Evolutionary conservation across 148 eudicot genomes (phyloP).

Genomic region (Persicaria maculosa): DNA sequence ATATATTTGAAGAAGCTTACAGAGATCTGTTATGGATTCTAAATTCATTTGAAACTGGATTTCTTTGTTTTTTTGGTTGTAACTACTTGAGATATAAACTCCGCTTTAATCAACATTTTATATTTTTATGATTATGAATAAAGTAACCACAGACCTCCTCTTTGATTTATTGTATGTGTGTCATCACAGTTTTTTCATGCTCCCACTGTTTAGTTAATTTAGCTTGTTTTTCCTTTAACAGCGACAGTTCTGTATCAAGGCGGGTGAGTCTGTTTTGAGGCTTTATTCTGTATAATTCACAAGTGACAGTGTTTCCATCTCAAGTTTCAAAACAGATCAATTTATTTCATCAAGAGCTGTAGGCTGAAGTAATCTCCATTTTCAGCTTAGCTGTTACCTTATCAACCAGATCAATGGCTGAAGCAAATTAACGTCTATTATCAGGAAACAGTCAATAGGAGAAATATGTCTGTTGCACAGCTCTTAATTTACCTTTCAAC

Average conservation of each 20-base stretch:
- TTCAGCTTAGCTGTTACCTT: conserved; percentile 98
- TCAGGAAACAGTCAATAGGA: not conserved
- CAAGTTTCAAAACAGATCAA: conserved; percentile 80
- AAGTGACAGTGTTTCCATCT: conserved; percentile 95
- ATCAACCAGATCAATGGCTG: conserved; percentile 97
- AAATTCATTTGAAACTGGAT: too few species aligned
- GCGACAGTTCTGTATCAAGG: conserved; percentile 68
- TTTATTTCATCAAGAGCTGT: conserved; percentile 94
- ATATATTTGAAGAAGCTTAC: too few species aligned
- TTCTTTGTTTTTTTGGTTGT: too few species aligned
- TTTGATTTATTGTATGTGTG: conserved; percentile 81
- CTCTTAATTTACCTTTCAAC: too few species aligned
- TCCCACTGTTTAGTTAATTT: conserved; percentile 92
- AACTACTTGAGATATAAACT: too few species aligned
- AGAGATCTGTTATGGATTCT: too few species aligned
- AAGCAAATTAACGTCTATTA: conserved; percentile 13
- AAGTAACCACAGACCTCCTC: conserved; percentile 55
- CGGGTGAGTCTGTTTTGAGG: conserved; percentile 84
- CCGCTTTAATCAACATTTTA: too few species aligned
- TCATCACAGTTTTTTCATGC: conserved; percentile 86
- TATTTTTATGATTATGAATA: not conserved
- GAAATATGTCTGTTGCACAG: not conserved
- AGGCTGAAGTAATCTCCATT: conserved; percentile 97
- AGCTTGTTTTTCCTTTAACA: conserved; percentile 66
- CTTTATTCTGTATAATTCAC: conserved; percentile 84